phyloP scores from a whole-genome alignment of 768 basidiomycete genomes.

The Albatrellus ellisii region DNA sequence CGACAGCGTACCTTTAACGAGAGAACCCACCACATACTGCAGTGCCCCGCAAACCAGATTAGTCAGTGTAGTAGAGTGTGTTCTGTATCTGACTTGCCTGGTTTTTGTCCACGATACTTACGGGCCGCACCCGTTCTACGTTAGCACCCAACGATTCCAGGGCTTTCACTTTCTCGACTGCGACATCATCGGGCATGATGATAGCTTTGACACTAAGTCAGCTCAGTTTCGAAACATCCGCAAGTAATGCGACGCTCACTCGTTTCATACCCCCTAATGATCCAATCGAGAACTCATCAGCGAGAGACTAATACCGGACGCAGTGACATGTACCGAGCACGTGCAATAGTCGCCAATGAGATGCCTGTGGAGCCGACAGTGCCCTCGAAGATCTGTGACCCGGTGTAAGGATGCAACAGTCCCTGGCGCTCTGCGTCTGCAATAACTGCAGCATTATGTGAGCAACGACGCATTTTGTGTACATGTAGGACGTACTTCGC shows the following conservation, averaged over 20 bases:
- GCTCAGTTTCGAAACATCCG: not conserved
- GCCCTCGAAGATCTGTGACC: slow-evolving; percentile 92
- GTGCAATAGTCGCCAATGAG: slow-evolving; percentile 87
- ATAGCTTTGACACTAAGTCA: slow-evolving; percentile 41
- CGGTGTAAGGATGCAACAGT: slow-evolving; percentile 71
- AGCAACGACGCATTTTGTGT: not conserved
- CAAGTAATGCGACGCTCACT: slow-evolving; percentile 33
- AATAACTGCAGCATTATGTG: slow-evolving; percentile 48
- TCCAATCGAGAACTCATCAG: not conserved
- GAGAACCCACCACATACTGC: slow-evolving; percentile 24
- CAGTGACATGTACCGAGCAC: slow-evolving; percentile 47
- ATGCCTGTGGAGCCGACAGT: slow-evolving; percentile 96
- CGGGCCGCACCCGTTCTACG: slow-evolving; percentile 85
- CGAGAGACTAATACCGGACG: not conserved
- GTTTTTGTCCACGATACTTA: slow-evolving; percentile 94
- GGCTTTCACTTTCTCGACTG: slow-evolving; percentile 82
- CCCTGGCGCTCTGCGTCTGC: slow-evolving; percentile 84
- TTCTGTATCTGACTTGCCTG: slow-evolving; percentile 38
- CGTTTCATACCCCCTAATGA: slow-evolving; percentile 68
- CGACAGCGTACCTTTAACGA: not conserved
- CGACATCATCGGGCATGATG: slow-evolving; percentile 83
- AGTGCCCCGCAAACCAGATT: slow-evolving; percentile 9
- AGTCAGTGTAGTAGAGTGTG: slow-evolving; percentile 11
- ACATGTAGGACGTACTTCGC: slow-evolving; percentile 40
- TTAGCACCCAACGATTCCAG: slow-evolving; percentile 73